A percentile compares a stretch with the other conserved stretches of the same genome.
Evolutionary conservation across 805 yeast genomes (phyloP).

Genomic region (Myxozyma neotropica): DNA sequence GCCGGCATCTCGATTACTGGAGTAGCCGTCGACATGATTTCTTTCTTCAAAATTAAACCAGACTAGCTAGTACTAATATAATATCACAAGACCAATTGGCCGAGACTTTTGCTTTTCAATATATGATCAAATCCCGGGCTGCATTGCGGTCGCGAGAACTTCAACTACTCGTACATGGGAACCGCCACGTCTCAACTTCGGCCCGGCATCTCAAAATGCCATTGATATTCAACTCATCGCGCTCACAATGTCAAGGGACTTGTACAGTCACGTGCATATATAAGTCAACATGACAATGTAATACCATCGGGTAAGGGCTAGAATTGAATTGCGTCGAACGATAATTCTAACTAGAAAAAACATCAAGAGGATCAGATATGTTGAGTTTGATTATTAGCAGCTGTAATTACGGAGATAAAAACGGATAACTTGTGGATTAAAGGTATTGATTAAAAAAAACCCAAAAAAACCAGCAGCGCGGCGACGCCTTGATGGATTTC

Average conservation of each 20-base stretch:
- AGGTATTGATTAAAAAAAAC: too few species aligned
- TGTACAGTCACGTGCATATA: neutral
- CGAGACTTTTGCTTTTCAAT: neutral
- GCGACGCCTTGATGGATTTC: too few species aligned
- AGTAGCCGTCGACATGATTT: neutral
- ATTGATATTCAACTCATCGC: neutral
- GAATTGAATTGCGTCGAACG: too few species aligned
- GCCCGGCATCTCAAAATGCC: neutral
- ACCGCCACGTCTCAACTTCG: conserved; percentile 4
- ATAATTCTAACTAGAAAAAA: too few species aligned
- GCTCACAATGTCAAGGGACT: neutral
- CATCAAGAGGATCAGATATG: too few species aligned
- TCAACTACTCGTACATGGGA: neutral
- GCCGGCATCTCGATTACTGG: neutral
- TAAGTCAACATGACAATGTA: too few species aligned
- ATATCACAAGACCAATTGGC: neutral
- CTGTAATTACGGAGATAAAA: too few species aligned
- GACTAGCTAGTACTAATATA: neutral
- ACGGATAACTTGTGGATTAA: too few species aligned
- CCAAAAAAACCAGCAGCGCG: too few species aligned
- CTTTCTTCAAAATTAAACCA: neutral
- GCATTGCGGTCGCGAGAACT: neutral
- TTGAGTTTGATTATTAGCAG: too few species aligned
- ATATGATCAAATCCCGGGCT: neutral
- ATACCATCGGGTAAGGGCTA: too few species aligned